Evolutionary conservation across 2,329 filamentous ascomycete genomes (phyloP).

Genomic region (Trichoderma sp.): DNA sequence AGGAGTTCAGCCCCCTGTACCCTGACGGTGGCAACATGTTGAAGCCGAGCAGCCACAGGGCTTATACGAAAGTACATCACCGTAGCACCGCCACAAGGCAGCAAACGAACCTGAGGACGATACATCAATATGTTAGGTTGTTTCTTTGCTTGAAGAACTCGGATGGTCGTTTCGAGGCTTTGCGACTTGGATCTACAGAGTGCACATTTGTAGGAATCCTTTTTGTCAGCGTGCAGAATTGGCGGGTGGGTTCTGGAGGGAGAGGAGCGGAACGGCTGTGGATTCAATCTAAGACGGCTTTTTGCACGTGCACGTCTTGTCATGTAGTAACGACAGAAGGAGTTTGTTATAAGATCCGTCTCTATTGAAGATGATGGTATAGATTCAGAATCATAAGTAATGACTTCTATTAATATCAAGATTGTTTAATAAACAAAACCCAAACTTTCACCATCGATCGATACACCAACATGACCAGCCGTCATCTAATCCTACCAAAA

Average conservation of each 20-base stretch:
- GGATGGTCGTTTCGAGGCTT: not conserved
- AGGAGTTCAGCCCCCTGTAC: not conserved
- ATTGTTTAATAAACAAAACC: accelerated
- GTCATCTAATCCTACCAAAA: not conserved
- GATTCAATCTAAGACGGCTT: not conserved
- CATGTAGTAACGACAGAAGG: too few species aligned
- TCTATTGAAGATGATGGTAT: not conserved
- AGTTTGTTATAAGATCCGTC: too few species aligned
- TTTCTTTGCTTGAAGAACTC: not conserved
- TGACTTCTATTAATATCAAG: not conserved
- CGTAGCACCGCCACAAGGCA: constrained; percentile 1
- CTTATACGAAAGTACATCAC: too few species aligned
- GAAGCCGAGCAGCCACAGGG: not conserved
- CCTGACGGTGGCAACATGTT: not conserved
- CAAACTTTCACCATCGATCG: not conserved
- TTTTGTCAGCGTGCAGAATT: not conserved
- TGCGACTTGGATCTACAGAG: not conserved
- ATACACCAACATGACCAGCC: too few species aligned
- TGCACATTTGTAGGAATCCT: not conserved
- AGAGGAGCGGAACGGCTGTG: not conserved
- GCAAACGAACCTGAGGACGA: not conserved
- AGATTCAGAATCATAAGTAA: not conserved
- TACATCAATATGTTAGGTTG: not conserved
- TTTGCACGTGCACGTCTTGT: too few species aligned
- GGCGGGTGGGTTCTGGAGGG: not conserved